Evolutionary conservation across 768 basidiomycete genomes (phyloP).

Genomic region (Tulasnella sp.): DNA sequence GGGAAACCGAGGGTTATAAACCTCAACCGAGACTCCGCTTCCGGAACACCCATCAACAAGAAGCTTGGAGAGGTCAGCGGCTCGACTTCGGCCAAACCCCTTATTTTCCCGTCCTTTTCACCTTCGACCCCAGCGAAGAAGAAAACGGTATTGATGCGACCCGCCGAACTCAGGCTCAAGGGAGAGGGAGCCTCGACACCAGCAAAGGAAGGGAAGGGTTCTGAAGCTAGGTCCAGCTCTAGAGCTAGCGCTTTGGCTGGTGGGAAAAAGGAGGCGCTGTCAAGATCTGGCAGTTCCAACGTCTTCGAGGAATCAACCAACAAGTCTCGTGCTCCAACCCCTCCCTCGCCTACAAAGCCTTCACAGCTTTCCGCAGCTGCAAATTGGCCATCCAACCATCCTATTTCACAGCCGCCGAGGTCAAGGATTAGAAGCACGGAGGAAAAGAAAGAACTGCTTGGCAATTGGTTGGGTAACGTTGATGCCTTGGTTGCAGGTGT

Average conservation of each 20-base stretch:
- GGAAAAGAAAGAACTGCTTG: conserved; percentile 80
- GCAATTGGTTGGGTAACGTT: conserved; percentile 86
- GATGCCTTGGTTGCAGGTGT: conserved; percentile 89
- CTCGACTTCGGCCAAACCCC: conserved; percentile 14
- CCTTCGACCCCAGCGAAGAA: conserved; percentile 34
- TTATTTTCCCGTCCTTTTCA: conserved; percentile 32
- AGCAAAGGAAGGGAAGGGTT: conserved; percentile 3
- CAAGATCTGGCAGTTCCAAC: conserved; percentile 28
- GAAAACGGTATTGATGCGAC: conserved; percentile 29
- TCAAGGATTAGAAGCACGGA: conserved; percentile 53
- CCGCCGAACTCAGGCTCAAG: conserved; percentile 14
- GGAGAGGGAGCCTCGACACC: not conserved
- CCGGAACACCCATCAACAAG: not conserved
- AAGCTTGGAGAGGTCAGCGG: not conserved
- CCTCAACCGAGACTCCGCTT: conserved; percentile 21
- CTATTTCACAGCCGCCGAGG: not conserved
- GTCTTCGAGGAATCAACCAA: conserved; percentile 35
- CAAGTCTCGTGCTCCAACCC: not conserved
- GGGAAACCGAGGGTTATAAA: conserved; percentile 36
- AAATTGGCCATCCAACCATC: conserved; percentile 26
- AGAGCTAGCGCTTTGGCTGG: not conserved
- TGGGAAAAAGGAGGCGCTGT: not conserved
- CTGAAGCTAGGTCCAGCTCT: not conserved
- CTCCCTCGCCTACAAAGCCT: conserved; percentile 25
- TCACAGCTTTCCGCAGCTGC: not conserved